Percentiles rank a stretch among this genome's conserved stretches.
phyloP scores from a whole-genome alignment of 2,329 filamentous ascomycete genomes.

The Microascus cirrosus region DNA sequence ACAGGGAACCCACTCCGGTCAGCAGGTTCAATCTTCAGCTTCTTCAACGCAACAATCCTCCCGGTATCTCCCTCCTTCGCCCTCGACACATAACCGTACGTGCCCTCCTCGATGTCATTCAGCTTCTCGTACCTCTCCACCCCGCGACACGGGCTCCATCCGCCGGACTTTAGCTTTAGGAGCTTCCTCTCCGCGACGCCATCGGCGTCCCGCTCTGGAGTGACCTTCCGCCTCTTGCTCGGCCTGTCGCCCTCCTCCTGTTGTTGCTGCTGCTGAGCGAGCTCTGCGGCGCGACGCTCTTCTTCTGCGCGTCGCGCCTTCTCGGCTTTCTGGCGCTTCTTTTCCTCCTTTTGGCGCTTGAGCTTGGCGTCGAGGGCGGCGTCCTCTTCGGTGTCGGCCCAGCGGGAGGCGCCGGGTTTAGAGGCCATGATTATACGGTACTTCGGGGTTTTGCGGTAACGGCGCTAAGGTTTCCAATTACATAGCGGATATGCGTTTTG shows the following conservation, averaged over 20 bases:
- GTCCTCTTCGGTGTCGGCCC: slow-evolving; percentile 79
- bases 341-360: slow-evolving; percentile 79
- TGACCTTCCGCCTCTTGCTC: slow-evolving; percentile 51
- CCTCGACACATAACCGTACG: slow-evolving; percentile 88
- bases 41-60: slow-evolving; percentile 81
- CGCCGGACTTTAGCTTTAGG: slow-evolving; percentile 57
- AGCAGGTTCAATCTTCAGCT: slow-evolving; percentile 74
- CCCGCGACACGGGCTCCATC: slow-evolving; percentile 62
- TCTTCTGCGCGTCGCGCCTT: slow-evolving; percentile 61
- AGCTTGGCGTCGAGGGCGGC: slow-evolving; percentile 59
- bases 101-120: slow-evolving; percentile 95
- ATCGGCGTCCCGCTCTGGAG: slow-evolving; percentile 27
- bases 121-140: slow-evolving; percentile 84
- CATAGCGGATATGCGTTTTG: not conserved
- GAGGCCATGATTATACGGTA: slow-evolving; percentile 37
- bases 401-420: slow-evolving; percentile 56
- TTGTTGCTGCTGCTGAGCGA: slow-evolving; percentile 3
- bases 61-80: slow-evolving; percentile 65
- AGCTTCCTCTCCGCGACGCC: slow-evolving; percentile 36
- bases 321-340: slow-evolving; percentile 72
- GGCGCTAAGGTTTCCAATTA: not conserved
- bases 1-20: slow-evolving; percentile 74
- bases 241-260: slow-evolving; percentile 29
- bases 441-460: not conserved
- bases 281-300: slow-evolving; percentile 19